These are phyloP conservation scores for Exophiala spinifera DNA, from an alignment of 2,329 filamentous ascomycete genomes.

Conservation along the genomic window DNA sequence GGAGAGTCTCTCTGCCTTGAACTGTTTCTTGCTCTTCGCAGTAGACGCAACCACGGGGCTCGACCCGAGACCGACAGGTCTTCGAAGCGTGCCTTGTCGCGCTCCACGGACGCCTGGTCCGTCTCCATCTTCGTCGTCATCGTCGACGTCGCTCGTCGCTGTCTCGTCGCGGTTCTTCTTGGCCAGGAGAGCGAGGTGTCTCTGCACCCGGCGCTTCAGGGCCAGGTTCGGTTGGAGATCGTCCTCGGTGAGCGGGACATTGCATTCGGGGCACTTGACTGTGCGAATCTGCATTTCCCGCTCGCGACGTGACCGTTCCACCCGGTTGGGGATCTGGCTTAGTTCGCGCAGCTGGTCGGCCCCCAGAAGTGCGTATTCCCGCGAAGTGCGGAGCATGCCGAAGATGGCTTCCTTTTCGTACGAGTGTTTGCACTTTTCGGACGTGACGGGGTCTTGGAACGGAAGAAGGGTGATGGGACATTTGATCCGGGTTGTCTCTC, in stretches of 20 bases:
- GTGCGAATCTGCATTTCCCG: constrained; percentile 7
- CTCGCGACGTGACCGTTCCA: constrained; percentile 2
- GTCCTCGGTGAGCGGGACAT: constrained; percentile 34
- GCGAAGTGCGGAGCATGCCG: constrained; percentile 41
- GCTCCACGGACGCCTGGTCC: constrained; percentile 25
- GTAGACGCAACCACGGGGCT: constrained; percentile 11
- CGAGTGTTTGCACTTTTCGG: constrained; percentile 49
- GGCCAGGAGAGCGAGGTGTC: constrained; percentile 29
- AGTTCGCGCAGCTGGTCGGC: constrained; percentile 22
- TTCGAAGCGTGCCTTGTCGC: constrained; percentile 23
- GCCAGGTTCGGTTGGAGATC: constrained; percentile 43
- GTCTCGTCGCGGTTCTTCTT: constrained; percentile 26
- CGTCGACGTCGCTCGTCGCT: constrained; percentile 20
- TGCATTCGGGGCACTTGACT: constrained; percentile 44
- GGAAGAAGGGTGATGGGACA: constrained; percentile 48
- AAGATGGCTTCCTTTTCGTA: constrained; percentile 49
- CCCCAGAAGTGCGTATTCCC: constrained; percentile 30
- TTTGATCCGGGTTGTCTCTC: constrained; percentile 45
- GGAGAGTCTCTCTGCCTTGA: constrained; percentile 7
- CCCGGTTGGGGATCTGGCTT: constrained; percentile 1
- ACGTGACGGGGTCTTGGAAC: constrained; percentile 48
- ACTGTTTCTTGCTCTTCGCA: neutral
- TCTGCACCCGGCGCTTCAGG: constrained; percentile 38
- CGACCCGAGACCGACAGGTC: constrained; percentile 18
- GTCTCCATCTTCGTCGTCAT: constrained; percentile 21